phyloP scores from a whole-genome alignment of 306 rosid genomes.

The Casuarina cunninghamiana region DNA sequence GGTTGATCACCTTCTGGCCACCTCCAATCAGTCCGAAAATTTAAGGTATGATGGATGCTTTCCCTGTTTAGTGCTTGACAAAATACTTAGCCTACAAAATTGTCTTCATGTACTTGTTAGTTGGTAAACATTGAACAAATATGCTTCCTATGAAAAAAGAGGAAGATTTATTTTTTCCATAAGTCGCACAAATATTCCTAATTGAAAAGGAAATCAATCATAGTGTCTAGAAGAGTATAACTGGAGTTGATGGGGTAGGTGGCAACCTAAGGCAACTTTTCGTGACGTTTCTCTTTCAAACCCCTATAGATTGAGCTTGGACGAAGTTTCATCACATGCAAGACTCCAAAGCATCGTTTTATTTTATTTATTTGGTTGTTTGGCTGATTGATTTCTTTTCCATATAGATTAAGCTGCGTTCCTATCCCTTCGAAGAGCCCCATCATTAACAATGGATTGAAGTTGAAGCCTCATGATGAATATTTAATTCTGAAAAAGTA shows the following conservation, averaged over 20 bases:
- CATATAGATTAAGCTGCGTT: background rate
- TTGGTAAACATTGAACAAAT: background rate
- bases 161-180: background rate
- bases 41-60: background rate
- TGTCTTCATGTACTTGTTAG: background rate
- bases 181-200: background rate
- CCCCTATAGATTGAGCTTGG: background rate
- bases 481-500: background rate
- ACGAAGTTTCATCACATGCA: no score
- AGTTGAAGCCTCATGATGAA: background rate
- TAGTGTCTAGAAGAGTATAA: background rate
- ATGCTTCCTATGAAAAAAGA: background rate
- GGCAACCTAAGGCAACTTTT: no score
- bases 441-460: background rate
- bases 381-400: background rate
- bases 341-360: no score
- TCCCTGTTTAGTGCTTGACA: background rate
- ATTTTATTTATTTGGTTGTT: no score
- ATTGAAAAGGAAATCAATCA: background rate
- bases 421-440: background rate
- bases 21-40: no score
- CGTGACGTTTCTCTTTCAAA: no score
- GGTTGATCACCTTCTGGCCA: background rate
- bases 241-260: background rate
- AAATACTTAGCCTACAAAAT: background rate